Evolutionary conservation across 345 rosid species (phyloP), one percentile per base, ranked within the genome.

Genomic region (Acer yangbiense): DNA sequence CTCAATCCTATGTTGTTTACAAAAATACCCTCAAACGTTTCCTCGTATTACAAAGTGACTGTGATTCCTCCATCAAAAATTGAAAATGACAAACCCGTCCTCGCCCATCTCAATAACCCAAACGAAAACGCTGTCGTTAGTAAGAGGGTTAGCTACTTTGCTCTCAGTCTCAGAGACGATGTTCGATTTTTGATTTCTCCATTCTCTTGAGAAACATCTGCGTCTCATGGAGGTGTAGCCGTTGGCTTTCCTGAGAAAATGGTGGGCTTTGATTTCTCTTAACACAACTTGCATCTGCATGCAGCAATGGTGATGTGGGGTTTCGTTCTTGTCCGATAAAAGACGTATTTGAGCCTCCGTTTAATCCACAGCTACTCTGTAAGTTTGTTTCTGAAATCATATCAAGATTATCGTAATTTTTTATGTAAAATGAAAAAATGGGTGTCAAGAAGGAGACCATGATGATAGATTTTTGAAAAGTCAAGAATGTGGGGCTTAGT

Each of bases 401-500:
- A 12, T 14, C 12, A 32, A 32, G 10, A 52, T 52, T 16, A 52
- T 52, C 57, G 4, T 52, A 4, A 14, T 52, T 50, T 50, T 50
- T 32, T 32, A 32, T 32, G 46, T 43, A 43, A 43, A 43, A 43
- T 43, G 46, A 9, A 43, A 43, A 43, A 32, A 32, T 9, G 50
- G 46, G 27, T 11, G 48, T 52, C 57, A 16, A 4, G 57, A 52
- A 52, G 16, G 57, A 16, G 69, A 70, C 77, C 44, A 70, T 74
- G 77, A 74, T 46, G 77, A 64, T 10, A 17, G 18, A 10, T 48
- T 10, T 46, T 6, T 10, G 35, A 32, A 32, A 32, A 32, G 10
- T 29, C n/a, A n/a, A 16, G 16, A 63, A 18, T 14, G 46, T 11
- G 11, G 48, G 7, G 69, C 64, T 64, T 46, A 58, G 0, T 20